Evolutionary conservation across 1,139 yeast genomes (phyloP).

Genomic region (Eremothecium coryli): DNA sequence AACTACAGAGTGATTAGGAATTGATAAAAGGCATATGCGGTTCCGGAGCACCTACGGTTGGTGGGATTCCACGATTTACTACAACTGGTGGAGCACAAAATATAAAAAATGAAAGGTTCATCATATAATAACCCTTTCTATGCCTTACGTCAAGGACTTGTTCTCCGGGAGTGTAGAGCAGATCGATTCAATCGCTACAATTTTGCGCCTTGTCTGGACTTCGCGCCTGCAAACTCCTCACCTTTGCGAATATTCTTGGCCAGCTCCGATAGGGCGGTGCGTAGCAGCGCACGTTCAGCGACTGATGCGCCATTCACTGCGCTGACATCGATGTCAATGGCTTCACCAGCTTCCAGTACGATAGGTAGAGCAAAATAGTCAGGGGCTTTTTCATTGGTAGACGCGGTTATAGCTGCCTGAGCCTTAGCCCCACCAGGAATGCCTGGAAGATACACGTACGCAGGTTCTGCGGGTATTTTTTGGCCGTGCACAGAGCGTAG

Average conservation of each 20-base stretch:
- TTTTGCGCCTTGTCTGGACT: no score
- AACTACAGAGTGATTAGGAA: no score
- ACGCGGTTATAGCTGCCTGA: slow-evolving; percentile 28
- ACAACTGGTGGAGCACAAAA: no score
- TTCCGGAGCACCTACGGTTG: no score
- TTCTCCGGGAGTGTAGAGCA: no score
- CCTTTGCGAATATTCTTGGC: slow-evolving; percentile 54
- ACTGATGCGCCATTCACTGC: slow-evolving; percentile 37
- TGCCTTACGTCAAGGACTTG: no score
- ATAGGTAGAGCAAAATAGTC: slow-evolving; percentile 61
- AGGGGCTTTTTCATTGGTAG: slow-evolving; percentile 22
- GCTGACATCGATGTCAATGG: slow-evolving; percentile 37
- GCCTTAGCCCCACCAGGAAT: slow-evolving; percentile 42
- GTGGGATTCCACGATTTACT: no score
- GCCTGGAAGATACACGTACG: slow-evolving; percentile 52
- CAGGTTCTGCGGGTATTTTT: slow-evolving; percentile 21
- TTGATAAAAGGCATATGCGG: no score
- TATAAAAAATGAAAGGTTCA: no score
- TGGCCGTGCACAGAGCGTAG: slow-evolving; percentile 21
- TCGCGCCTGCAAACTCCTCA: slow-evolving; percentile 44
- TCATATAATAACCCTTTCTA: no score
- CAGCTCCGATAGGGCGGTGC: slow-evolving; percentile 47
- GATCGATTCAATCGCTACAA: no score
- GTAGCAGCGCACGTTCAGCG: slow-evolving; percentile 40
- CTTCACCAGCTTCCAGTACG: slow-evolving; percentile 41